Percentiles rank a stretch among this genome's conserved stretches.
Conservation (phyloP, 345 rosid genomes). For the Brassica cretica region DNA sequence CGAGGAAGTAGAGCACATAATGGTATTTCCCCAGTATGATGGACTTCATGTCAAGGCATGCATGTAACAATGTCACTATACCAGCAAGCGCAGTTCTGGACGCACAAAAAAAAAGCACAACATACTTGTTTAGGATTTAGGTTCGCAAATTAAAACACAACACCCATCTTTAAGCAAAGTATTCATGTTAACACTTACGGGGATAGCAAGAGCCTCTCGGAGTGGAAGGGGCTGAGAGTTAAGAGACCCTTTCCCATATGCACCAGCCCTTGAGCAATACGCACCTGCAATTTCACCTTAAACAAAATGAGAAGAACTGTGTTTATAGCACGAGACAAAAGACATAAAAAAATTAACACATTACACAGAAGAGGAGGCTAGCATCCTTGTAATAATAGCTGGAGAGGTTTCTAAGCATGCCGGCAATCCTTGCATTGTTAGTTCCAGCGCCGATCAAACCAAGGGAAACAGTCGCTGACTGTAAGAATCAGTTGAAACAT, state of each 20-base stretch:
- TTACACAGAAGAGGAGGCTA: conserved; percentile 69
- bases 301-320: not conserved
- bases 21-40: conserved; percentile 85
- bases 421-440: conserved; percentile 89
- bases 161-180: conserved; percentile 14
- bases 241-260: conserved; percentile 51
- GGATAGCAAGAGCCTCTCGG: not conserved
- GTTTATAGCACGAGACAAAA: not conserved
- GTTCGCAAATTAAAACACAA: not conserved
- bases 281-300: not conserved
- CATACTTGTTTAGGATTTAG: conserved; percentile 2
- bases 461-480: not conserved
- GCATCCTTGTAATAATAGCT: conserved; percentile 94
- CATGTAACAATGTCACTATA: conserved; percentile 66
- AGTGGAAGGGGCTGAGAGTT: conserved; percentile 41
- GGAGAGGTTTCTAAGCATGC: conserved; percentile 96
- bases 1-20: conserved; percentile 84
- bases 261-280: not conserved
- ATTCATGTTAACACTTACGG: not conserved
- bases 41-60: conserved; percentile 92
- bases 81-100: conserved; percentile 97
- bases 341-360: conserved; percentile 31
- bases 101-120: not conserved
- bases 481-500: not conserved
- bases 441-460: conserved; percentile 98